Evolutionary conservation across 257 asterid species (phyloP).

Genomic region (Rhazya stricta): DNA sequence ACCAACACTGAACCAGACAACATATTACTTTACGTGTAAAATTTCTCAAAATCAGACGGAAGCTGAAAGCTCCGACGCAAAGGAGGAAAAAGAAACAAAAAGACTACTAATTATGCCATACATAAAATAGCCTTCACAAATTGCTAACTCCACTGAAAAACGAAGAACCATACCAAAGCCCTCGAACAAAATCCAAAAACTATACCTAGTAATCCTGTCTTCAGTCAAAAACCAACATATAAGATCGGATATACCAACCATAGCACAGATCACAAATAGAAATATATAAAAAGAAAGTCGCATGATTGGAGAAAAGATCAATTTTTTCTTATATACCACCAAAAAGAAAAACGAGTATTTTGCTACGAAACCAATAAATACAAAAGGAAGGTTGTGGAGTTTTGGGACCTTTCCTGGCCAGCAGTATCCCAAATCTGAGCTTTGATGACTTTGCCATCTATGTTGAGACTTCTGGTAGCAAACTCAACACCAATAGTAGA

Average conservation of each 20-base stretch:
- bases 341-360: not conserved
- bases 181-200: not conserved
- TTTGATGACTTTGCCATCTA: slow-evolving; percentile 19
- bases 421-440: slow-evolving; percentile 30
- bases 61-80: not conserved
- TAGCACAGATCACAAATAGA: not conserved
- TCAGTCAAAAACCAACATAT: not conserved
- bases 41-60: not conserved
- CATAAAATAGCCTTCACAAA: not conserved
- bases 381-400: not conserved
- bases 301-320: not conserved
- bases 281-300: not conserved
- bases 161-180: not conserved
- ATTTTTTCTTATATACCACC: not conserved
- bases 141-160: not conserved
- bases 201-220: not conserved
- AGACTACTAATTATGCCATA: not conserved
- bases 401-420: slow-evolving; percentile 21
- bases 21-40: not conserved
- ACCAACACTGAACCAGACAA: not conserved
- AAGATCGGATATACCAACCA: not conserved
- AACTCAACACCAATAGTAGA: slow-evolving; percentile 25
- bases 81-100: not conserved
- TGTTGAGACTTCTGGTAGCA: slow-evolving; percentile 21
- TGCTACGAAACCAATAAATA: not conserved